Evolutionary conservation across 2,329 filamentous ascomycete species (phyloP), one percentile per base, ranked within the genome.

Genomic region (Curvularia sp.): DNA sequence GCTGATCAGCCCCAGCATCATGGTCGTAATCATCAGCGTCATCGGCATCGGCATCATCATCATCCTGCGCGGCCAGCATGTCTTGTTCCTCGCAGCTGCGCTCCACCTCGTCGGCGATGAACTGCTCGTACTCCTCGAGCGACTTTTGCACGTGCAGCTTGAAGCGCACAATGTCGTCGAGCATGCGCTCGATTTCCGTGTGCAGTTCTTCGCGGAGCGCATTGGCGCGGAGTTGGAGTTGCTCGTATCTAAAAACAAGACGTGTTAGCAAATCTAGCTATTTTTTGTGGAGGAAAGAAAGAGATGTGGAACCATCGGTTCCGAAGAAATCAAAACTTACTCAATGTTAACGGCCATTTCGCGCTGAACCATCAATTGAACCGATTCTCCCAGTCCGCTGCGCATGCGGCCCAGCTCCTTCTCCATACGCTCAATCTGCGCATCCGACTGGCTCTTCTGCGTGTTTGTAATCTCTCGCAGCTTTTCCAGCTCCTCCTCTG

Each of bases 371-470:
- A 97, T 89, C 47, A 96, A 79, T 78, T 97, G 92, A 52, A 97
- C 90, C 32, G 89, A 93, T 76, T 97, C 94, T 2, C 87, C 89
- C 28, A 97, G 81, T 10, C 89, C 89, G 2, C 89, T 86, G 41
- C 93, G 86, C 92, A 98, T 96, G 75, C 93, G 92, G 46, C 91
- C 90, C n/a, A 99, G 82, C 76, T 99, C 93, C 78, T 97, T 97
- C 80, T 99, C 95, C 89, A 97, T 96, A 82, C 95, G 95, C 79
- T 99, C 95, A 70, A 99, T 97, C 77, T 98, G 94, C 8, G 93
- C 88, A 74, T 98, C 95, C 2, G 89, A 92, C 7, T 89, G 89
- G 74, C 94, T 86, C 80, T 96, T 96, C 75, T 97, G 92, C 18
- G 93, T 91, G 45, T 86, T 91, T 7, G 91, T 94, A 58, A 87